A percentile compares a stretch with the other conserved stretches of the same genome.
Evolutionary conservation across 1,284 basidiomycete genomes (phyloP).

Genomic region (Agaricales sp.): DNA sequence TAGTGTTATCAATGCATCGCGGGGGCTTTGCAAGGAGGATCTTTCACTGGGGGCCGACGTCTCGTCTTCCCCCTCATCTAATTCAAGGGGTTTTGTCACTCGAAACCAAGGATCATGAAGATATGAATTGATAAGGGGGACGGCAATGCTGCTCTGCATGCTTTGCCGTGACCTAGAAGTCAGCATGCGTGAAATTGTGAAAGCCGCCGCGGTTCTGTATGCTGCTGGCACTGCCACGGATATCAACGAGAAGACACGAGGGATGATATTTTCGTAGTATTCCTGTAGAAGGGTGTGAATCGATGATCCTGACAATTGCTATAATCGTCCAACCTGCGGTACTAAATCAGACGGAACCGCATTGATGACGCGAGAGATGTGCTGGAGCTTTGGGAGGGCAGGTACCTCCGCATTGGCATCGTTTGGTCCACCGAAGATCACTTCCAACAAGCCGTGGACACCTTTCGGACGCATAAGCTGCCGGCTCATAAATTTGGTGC

Average conservation of each 20-base stretch:
- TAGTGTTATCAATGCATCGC: constrained; percentile 33
- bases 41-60: background rate
- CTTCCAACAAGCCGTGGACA: constrained; percentile 52
- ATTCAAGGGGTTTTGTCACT: constrained; percentile 5
- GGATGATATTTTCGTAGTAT: constrained; percentile 46
- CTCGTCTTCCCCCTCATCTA: background rate
- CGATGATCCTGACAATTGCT: constrained; percentile 1
- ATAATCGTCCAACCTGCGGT: constrained; percentile 32
- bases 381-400: constrained; percentile 56
- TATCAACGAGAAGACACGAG: constrained; percentile 42
- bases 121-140: constrained; percentile 27
- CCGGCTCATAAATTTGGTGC: constrained; percentile 48
- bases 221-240: constrained; percentile 27
- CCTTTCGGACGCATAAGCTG: constrained; percentile 62
- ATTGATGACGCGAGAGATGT: constrained; percentile 45
- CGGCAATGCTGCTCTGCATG: constrained; percentile 21
- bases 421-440: constrained; percentile 56
- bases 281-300: constrained; percentile 29
- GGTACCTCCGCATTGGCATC: constrained; percentile 35
- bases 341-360: constrained; percentile 44
- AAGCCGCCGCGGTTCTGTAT: constrained; percentile 56
- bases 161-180: constrained; percentile 20
- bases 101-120: constrained; percentile 28
- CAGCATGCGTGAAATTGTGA: constrained; percentile 57
- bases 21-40: constrained; percentile 18